Base-by-base conservation (phyloP, 2,329 filamentous ascomycete genomes). In the Penicillium sp. region DNA sequence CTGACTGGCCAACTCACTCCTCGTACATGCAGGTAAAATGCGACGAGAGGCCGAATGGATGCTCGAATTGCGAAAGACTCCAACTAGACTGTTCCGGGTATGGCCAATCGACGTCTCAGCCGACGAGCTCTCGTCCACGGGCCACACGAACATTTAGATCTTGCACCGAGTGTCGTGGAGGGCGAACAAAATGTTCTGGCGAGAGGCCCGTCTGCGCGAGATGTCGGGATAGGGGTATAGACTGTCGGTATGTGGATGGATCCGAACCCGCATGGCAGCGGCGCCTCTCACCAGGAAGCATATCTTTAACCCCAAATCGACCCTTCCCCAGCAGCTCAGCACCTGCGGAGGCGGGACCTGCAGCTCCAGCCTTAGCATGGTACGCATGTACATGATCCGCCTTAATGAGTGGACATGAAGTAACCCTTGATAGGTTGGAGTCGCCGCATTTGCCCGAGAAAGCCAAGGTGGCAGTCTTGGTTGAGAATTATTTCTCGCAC, bases 401-500 rank as follows among this genome's bases (percentile, higher is more conserved):
- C n/a, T n/a, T n/a, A n/a, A n/a, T n/a, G n/a, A n/a, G n/a, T n/a
- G n/a, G n/a, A n/a, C n/a, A n/a, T n/a, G 21, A 19, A 7, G 13
- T 5, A 21, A 29, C 23, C 30, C 9, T 1, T 23, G 15, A 7
- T 38, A 61, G 59, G 59, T 31, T 61, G 54, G 38, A 26, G 5
- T 46, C 29, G n/a, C n/a, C 38, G 6, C 15, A 29, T 19, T 21
- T 61, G 3, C 53, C 59, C 3, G 52, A 61, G 2, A 56, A 51
- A 41, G 5, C 45, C 7, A 61, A 47, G n/a, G 38, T 61, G 13
- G 26, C 38, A 7, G 47, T 52, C 19, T 7, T 61, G 19, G 48
- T 61, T 7, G 53, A 61, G n/a, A 55, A 52, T 7, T 61, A 61
- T 23, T 61, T 61, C 19, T 38, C 53, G 5, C 59, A 61, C 17